Conservation (phyloP, 352 stramenopile genomes). For the Pythium monospermum region DNA sequence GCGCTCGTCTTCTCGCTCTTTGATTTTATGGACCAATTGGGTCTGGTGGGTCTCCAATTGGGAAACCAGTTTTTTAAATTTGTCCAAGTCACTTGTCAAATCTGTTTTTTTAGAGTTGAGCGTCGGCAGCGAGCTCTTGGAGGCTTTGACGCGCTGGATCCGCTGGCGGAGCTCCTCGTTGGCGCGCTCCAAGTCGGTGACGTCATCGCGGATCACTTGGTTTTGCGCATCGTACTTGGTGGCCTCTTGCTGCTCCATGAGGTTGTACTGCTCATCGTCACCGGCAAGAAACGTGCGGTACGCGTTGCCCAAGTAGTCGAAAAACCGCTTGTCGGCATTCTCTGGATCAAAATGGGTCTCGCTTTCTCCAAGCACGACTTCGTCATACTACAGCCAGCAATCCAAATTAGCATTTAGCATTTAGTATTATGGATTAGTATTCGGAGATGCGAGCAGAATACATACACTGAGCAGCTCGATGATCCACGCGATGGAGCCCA, state of each 20-base stretch:
- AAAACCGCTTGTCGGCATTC: constrained; percentile 89
- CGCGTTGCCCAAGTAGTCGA: constrained; percentile 90
- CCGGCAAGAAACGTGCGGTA: constrained; percentile 93
- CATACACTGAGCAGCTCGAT: constrained; percentile 90
- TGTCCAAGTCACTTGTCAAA: constrained; percentile 85
- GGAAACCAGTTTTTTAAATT: constrained; percentile 88
- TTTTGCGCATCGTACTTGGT: constrained; percentile 51
- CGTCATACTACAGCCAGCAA: constrained; percentile 74
- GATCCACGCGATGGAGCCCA: constrained; percentile 96
- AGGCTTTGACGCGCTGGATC: constrained; percentile 61
- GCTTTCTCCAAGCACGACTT: constrained; percentile 54
- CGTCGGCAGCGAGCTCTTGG: constrained; percentile 72
- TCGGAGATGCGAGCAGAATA: too few relatives aligned
- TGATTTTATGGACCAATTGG: constrained; percentile 85
- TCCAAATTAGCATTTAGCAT: too few relatives aligned
- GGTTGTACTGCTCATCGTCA: constrained; percentile 88
- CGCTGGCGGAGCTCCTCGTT: constrained; percentile 58
- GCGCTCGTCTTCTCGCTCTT: constrained; percentile 68
- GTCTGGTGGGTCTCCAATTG: constrained; percentile 74
- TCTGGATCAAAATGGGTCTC: constrained; percentile 65
- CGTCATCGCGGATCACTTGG: constrained; percentile 46
- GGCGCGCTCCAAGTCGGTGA: constrained; percentile 38
- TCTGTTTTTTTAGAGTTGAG: constrained; percentile 85
- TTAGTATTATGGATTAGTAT: too few relatives aligned
- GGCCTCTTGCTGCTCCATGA: constrained; percentile 78